These are phyloP conservation scores for Neofusicoccum kwambonambiense DNA, from an alignment of 2,329 filamentous ascomycete species.

Conservation along the genomic window DNA sequence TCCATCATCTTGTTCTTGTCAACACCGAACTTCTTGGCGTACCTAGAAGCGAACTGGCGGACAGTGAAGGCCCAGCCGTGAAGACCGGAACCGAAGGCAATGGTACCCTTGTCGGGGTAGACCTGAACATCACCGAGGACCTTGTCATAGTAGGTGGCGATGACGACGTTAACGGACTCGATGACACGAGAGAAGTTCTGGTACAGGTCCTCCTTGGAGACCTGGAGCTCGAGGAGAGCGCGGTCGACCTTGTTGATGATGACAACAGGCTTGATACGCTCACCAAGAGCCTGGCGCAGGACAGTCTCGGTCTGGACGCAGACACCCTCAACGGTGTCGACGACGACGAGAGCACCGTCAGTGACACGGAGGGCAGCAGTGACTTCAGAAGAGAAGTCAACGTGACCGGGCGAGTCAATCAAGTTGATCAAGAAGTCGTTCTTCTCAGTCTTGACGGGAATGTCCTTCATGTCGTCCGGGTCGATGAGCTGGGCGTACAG, in stretches of 20 bases:
- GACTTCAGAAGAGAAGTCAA: constrained; percentile 99
- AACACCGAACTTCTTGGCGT: constrained; percentile 99
- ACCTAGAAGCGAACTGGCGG: constrained; percentile 92
- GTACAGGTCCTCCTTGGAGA: constrained; percentile 98
- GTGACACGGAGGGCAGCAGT: constrained; percentile 99
- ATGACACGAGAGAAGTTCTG: constrained; percentile 99
- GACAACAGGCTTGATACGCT: constrained; percentile 99
- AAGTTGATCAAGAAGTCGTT: constrained; percentile 99
- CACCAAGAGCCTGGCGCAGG: constrained; percentile 95
- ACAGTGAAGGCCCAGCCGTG: constrained; percentile 99
- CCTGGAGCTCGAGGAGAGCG: constrained; percentile 97
- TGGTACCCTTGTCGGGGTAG: constrained; percentile 95
- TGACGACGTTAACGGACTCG: constrained; percentile 99
- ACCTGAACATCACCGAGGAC: constrained; percentile 96
- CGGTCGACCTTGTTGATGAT: constrained; percentile 99
- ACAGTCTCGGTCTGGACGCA: constrained; percentile 99
- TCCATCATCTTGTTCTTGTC: constrained; percentile 99
- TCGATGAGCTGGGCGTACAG: constrained; percentile 83
- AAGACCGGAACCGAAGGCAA: constrained; percentile 98
- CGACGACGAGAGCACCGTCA: constrained; percentile 98
- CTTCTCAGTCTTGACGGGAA: constrained; percentile 72
- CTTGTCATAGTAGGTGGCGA: constrained; percentile 98
- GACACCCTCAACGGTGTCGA: constrained; percentile 99
- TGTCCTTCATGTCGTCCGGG: constrained; percentile 89
- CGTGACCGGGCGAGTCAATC: constrained; percentile 99